Evolutionary conservation across 2,329 filamentous ascomycete genomes (phyloP), one percentile per base, ranked within the genome.

Genomic region (Ophiostoma australiae): DNA sequence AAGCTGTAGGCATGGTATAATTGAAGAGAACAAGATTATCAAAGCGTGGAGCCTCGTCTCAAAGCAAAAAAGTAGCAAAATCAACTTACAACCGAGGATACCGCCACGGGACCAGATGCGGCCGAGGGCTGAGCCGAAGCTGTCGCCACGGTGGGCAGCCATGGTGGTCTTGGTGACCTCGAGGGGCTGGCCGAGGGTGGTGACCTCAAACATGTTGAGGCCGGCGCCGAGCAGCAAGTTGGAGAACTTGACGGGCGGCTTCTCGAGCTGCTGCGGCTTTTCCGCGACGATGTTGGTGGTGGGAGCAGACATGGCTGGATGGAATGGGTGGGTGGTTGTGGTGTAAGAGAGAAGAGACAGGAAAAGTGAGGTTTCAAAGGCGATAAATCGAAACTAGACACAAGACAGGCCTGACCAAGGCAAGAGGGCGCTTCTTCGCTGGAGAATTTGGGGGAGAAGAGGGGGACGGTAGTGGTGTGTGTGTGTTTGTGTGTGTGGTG

Each of bases 181-280:
- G 81, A 99, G 87, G 76, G 95, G 95, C 88, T 96, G 86, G 76
- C 84, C 83, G 75, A 86, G 81, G 72, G 85, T 86, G 75, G 85
- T 87, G 79, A 91, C 85, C 89, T 97, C 94, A 82, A 97, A 97
- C 88, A 97, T 85, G 87, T 97, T 97, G 84, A 97, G 88, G 77
- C 93, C 92, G 80, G 92, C 92, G 79, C 94, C 94, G 78, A 97
- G 89, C 79, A 99, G 86, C 87, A 99, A 83, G 85, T 99, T 99
- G 86, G 93, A 97, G 87, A 98, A 98, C 89, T 97, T 98, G 88
- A 99, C 88, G 76, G 95, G 95, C 89, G 98, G 98, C 91, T 98
- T 98, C 90, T 97, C 94, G 80, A 96, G 84, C 82, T 81, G 83
- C 74, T 82, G 81, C 77, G 81, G 81, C 77, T 74, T 81, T 76